Base-by-base conservation (phyloP, 257 asterid genomes). In the Anisodus tanguticus region DNA sequence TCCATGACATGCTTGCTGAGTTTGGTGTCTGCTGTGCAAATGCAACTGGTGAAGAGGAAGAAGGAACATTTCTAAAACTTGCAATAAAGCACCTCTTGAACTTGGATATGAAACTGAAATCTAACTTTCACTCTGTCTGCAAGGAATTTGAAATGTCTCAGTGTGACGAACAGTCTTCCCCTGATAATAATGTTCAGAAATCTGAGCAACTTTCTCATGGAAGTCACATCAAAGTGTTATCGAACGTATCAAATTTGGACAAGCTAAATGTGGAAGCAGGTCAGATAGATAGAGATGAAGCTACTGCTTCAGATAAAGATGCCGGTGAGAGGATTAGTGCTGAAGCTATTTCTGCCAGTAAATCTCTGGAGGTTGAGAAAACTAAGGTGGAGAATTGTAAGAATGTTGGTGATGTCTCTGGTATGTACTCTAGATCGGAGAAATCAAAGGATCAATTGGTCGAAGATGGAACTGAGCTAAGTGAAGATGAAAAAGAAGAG, bases 1-100 rank as follows among this genome's bases (percentile, higher is more conserved):
- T 92, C 88, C 98, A 96, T 90, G 98, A 94, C 88, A 91, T 94
- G 98, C 98, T 96, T 82, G 98, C 98, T 58, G 98, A 96, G 92
- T 94, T 94, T 88, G 98, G 97, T 68, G 89, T 96, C 89, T 96
- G 99, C 91, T 96, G 98, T 92, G 94, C 92, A 66, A 94, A 83
- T 82, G 98, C 97, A 81, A 88, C 85, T 89, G 91, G 89, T 83
- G 97, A 96, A 87, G 93, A 91, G 86, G 93, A 93, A 90, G 98
- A 93, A 81, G 98, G 97, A 83, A 86, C 95, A 84, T 96, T 94
- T 90, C 88, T 96, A 84, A 92, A 94, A 89, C 92, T 96, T 92
- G 98, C 98, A 87, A 93, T 96, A 82, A 94, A 94, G 90, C 97
- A 93, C 89, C 92, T 96, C 53, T 88, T 96, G 87, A 89, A 95